Percentiles rank a stretch among this genome's conserved stretches.
These are phyloP conservation scores for Calophaca sinica DNA, from an alignment of 306 rosid species.

Conservation along the genomic window DNA sequence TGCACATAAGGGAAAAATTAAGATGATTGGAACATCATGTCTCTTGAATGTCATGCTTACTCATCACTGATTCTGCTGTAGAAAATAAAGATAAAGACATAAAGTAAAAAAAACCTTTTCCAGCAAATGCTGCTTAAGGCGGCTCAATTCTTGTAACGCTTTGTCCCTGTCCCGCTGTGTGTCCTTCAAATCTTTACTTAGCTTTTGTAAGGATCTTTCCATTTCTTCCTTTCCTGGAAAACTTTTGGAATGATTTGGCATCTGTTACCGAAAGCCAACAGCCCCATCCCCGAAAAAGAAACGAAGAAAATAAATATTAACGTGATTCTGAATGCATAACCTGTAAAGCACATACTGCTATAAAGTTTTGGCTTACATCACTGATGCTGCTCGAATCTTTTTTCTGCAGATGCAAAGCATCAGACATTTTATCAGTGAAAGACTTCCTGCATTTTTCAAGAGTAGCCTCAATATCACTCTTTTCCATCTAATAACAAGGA, in stretches of 20 bases:
- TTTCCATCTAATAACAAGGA: conserved; percentile 64
- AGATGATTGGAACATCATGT: conserved; percentile 8
- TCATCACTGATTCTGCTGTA: conserved; percentile 7
- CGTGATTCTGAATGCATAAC: conserved; percentile 31
- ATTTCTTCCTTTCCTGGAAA: conserved; percentile 77
- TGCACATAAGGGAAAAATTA: neutral
- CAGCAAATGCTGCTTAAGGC: conserved; percentile 95
- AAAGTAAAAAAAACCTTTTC: conserved; percentile 69
- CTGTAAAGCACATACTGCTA: conserved; percentile 21
- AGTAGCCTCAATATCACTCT: conserved; percentile 69
- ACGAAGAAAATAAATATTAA: conserved; percentile 14
- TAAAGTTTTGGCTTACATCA: conserved; percentile 60
- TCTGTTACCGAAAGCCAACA: conserved; percentile 50
- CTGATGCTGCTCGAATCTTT: conserved; percentile 52
- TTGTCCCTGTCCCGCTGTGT: conserved; percentile 74
- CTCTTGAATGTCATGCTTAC: conserved; percentile 27
- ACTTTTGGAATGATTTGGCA: conserved; percentile 56
- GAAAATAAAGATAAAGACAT: conserved; percentile 15
- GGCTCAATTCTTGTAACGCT: conserved; percentile 73
- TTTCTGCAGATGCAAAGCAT: conserved; percentile 54
- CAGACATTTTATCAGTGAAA: conserved; percentile 49
- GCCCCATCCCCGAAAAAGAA: conserved; percentile 37
- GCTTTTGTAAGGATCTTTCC: conserved; percentile 71
- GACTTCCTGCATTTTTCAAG: conserved; percentile 56
- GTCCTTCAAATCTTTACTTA: conserved; percentile 72